Evolutionary conservation across 495 filamentous ascomycete genomes (phyloP), one percentile per base, ranked within the genome.

Genomic region (Daldinia caldariorum): DNA sequence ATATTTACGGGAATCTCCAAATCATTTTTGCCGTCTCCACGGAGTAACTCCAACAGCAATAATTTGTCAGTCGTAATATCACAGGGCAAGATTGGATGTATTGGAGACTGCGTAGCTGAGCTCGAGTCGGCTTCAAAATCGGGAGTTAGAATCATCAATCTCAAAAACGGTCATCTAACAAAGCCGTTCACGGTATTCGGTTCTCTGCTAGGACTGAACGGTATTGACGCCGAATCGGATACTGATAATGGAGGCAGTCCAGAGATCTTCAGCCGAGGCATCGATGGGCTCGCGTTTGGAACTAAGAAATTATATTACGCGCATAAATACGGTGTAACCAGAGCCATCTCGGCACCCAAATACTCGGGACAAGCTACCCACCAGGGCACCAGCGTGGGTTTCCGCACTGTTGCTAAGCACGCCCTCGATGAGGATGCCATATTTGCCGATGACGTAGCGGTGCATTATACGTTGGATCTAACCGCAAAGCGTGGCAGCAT

Each of bases 121-220:
- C 60, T 80, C 14, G 58, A 74, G 13, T 73, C 68, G 3, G 78
- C 79, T 5, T 54, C 73, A 16, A 58, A 70, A 5, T 56, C 66
- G 13, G 69, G 79, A 2, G 74, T 58, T 10, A 76, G 63, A n/a
- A 69, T 79, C 55, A 77, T 90, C 41, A 5, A 69, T 6, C 83
- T 90, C 26, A 55, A 79, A 58, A 82, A 89, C 62, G 88, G 88
- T 16, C 81, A 88, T 70, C 74, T 89, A 3, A 82, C 83, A 6
- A 82, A 80, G 5, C 84, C 87, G 0, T 81, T 88, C 64, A 88
- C 85, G 2, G 83, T 84, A 10, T 82, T 88, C 35, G 83, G 82
- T 12, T 80, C 80, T 29, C 74, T 73, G 22, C 74, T 90, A 1
- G 89, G 89, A 2, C 77, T 90, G 8, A 80, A 79, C 32, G 87